Conservation (phyloP, 2,329 filamentous ascomycete genomes). For the Ceratocystiopsis minuta region DNA sequence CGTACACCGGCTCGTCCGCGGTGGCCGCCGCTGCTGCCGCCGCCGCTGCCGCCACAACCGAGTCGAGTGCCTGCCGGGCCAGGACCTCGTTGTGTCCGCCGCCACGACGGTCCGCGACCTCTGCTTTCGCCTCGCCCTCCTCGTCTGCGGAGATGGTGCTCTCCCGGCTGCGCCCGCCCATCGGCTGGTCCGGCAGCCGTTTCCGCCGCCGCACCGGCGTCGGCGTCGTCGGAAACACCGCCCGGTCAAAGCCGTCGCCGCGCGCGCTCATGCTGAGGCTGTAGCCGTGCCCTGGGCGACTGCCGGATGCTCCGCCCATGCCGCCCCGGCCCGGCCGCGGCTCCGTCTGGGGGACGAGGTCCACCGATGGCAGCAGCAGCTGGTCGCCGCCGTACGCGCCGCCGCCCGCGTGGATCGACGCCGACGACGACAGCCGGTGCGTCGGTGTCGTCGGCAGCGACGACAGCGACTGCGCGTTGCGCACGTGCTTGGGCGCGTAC, state of each 20-base stretch:
- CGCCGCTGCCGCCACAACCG: background rate
- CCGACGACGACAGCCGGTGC: slow-evolving; percentile 9
- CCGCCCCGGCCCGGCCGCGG: slow-evolving; percentile 23
- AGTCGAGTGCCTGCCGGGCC: no score
- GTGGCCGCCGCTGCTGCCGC: background rate
- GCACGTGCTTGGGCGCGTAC: slow-evolving; percentile 44
- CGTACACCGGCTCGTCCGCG: slow-evolving; percentile 34
- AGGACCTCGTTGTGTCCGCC: no score
- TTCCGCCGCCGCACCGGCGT: slow-evolving; percentile 8
- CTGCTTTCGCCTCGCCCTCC: background rate
- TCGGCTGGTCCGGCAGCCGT: slow-evolving; percentile 3
- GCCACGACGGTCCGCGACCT: background rate
- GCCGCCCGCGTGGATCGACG: no score
- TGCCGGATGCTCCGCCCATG: background rate
- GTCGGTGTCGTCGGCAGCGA: slow-evolving; percentile 66
- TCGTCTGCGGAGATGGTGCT: slow-evolving; percentile 65
- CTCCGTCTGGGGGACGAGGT: slow-evolving; percentile 44
- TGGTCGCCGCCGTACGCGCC: slow-evolving; percentile 12
- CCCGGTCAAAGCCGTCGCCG: slow-evolving; percentile 1
- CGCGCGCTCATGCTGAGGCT: slow-evolving; percentile 1
- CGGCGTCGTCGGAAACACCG: slow-evolving; percentile 28
- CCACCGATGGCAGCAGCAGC: slow-evolving; percentile 41
- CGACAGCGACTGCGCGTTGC: slow-evolving; percentile 67
- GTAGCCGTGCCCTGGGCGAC: slow-evolving; percentile 1
- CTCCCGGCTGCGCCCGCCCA: slow-evolving; percentile 53